These are phyloP conservation scores for Mycena pura DNA, from an alignment of 768 basidiomycete genomes.

Conservation along the genomic window DNA sequence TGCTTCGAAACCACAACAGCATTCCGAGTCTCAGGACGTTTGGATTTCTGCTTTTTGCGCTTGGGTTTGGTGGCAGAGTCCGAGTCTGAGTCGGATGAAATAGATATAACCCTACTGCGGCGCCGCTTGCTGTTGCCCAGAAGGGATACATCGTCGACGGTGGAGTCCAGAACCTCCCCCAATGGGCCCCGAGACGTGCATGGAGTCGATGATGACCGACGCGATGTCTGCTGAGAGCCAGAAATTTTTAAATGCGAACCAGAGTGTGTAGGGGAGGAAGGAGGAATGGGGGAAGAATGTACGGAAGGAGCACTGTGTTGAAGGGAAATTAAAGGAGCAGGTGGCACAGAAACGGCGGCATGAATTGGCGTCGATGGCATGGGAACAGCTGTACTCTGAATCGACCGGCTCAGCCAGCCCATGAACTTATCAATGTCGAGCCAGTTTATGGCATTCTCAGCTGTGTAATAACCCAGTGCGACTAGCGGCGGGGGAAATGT, in stretches of 20 bases:
- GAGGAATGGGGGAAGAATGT: neutral
- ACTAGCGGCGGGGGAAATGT: neutral
- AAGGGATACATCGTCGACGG: too few relatives aligned
- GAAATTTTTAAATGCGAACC: neutral
- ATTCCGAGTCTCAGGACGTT: neutral
- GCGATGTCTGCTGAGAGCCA: neutral
- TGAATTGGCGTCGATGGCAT: neutral
- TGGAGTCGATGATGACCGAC: neutral
- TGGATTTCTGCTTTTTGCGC: neutral
- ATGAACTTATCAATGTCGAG: slow-evolving; percentile 11
- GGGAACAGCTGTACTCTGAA: neutral
- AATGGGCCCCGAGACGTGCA: too few relatives aligned
- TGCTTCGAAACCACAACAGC: neutral
- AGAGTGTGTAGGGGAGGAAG: neutral
- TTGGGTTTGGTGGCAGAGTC: neutral
- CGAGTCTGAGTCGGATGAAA: neutral
- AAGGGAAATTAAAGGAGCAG: too few relatives aligned
- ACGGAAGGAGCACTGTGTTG: too few relatives aligned
- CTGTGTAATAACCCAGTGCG: neutral
- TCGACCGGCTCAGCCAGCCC: neutral
- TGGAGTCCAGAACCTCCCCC: too few relatives aligned
- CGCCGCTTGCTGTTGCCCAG: neutral
- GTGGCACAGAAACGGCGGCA: neutral
- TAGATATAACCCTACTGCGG: too few relatives aligned
- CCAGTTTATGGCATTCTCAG: slow-evolving; percentile 2